Percentiles rank a stretch among this genome's conserved stretches.
Conservation (phyloP, 106 monocot species). For the Hemerocallis citrina region DNA sequence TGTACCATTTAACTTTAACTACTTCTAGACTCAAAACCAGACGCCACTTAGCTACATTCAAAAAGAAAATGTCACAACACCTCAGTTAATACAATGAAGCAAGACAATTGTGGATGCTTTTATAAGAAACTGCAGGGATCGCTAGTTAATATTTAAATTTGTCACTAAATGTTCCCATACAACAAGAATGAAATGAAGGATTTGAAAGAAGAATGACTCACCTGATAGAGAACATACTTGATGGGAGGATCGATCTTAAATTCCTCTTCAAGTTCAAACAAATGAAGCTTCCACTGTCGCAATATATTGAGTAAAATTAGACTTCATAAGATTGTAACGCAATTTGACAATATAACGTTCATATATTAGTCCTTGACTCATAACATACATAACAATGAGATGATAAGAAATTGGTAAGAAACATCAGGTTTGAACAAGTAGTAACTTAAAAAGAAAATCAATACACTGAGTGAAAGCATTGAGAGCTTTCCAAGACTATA, state of each 20-base stretch:
- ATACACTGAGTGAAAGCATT: no score
- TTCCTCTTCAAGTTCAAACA: conserved; percentile 76
- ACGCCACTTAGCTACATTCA: no score
- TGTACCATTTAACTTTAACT: no score
- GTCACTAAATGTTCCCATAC: background rate
- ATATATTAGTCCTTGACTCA: no score
- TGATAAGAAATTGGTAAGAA: no score
- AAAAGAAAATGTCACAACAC: no score
- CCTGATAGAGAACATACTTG: conserved; percentile 64
- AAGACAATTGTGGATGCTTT: background rate
- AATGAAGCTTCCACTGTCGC: conserved; percentile 65
- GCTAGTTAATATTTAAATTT: background rate
- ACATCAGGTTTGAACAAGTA: no score
- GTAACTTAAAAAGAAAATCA: no score
- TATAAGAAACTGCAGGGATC: background rate
- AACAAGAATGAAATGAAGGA: background rate
- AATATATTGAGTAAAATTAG: background rate
- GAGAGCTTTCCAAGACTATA: no score
- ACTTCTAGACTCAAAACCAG: no score
- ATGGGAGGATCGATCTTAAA: conserved; percentile 47
- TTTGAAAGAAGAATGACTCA: conserved; percentile 6
- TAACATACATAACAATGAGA: no score
- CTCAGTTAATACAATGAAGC: background rate
- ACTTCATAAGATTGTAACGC: background rate
- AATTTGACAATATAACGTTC: background rate